A percentile compares a stretch with the other conserved stretches of the same genome.
Evolutionary conservation across 306 rosid genomes (phyloP).

Genomic region (Morella rubra): DNA sequence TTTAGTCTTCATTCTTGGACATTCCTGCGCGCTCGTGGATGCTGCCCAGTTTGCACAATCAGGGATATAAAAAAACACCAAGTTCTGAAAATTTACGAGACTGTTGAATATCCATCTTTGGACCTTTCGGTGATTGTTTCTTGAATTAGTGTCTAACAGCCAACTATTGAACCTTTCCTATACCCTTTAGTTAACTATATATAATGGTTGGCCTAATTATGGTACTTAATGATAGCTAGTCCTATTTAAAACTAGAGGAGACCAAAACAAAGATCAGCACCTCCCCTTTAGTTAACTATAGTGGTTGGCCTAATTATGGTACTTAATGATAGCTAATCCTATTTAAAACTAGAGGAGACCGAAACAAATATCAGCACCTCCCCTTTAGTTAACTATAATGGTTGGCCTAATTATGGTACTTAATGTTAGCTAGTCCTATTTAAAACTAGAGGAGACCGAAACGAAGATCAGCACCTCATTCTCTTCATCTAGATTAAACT

Average conservation of each 20-base stretch:
- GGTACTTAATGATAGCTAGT: not conserved
- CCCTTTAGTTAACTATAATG: not conserved
- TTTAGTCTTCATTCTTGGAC: not conserved
- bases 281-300: not conserved
- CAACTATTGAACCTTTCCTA: not conserved
- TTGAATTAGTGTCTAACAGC: not conserved
- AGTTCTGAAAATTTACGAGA: too few species aligned
- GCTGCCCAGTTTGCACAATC: not conserved
- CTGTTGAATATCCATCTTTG: too few species aligned
- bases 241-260: too few species aligned
- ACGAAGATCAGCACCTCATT: not conserved
- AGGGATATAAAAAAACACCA: not conserved
- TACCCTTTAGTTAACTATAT: not conserved
- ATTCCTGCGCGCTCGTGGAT: not conserved
- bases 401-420: not conserved
- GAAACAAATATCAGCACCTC: not conserved
- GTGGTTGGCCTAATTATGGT: not conserved
- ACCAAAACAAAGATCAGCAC: not conserved
- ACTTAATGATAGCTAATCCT: not conserved
- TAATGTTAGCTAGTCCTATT: not conserved
- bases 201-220: not conserved
- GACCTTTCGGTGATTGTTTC: not conserved
- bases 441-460: not conserved
- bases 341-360: too few species aligned
- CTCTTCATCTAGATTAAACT: not conserved